A percentile compares a stretch with the other conserved stretches of the same genome.
Evolutionary conservation across 1,284 basidiomycete species (phyloP).

Genomic region (Testicularia cyperi): DNA sequence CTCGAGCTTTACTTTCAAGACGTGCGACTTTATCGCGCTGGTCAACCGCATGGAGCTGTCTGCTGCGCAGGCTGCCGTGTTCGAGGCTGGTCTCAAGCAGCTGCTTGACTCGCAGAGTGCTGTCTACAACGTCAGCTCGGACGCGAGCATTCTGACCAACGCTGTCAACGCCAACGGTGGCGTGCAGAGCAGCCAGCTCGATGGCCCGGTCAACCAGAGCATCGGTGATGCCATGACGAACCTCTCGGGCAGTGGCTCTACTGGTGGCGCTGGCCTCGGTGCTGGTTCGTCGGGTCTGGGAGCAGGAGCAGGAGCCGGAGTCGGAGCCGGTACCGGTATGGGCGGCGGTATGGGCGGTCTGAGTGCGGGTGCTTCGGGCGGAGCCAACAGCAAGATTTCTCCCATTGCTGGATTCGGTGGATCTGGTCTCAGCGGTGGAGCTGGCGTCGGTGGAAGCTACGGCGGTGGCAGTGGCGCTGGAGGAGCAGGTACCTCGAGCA

Average conservation of each 20-base stretch:
- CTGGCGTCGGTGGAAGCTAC: too few relatives aligned
- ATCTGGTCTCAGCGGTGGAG: too few relatives aligned
- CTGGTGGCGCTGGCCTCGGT: background rate
- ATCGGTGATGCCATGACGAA: background rate
- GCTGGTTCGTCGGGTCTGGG: background rate
- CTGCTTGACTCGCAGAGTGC: conserved; percentile 2
- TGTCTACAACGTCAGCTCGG: conserved; percentile 6
- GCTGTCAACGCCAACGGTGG: background rate
- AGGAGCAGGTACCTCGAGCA: too few relatives aligned
- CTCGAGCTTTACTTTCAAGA: conserved; percentile 7
- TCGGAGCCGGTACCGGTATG: too few relatives aligned
- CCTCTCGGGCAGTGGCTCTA: background rate
- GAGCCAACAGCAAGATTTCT: too few relatives aligned
- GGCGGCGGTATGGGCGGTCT: too few relatives aligned
- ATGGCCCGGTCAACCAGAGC: background rate
- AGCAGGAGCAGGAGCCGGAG: background rate
- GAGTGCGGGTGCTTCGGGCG: too few relatives aligned
- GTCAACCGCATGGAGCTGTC: conserved; percentile 16
- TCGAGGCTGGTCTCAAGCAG: conserved; percentile 8
- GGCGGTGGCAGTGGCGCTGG: too few relatives aligned
- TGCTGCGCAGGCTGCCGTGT: conserved; percentile 10
- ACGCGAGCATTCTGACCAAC: background rate
- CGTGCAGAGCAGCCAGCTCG: background rate
- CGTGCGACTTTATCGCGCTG: conserved; percentile 15
- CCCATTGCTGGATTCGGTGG: too few relatives aligned